Evolutionary conservation across 148 eudicot genomes (phyloP), one percentile per base, ranked within the genome.

Genomic region (Vaccinium myrtillus): DNA sequence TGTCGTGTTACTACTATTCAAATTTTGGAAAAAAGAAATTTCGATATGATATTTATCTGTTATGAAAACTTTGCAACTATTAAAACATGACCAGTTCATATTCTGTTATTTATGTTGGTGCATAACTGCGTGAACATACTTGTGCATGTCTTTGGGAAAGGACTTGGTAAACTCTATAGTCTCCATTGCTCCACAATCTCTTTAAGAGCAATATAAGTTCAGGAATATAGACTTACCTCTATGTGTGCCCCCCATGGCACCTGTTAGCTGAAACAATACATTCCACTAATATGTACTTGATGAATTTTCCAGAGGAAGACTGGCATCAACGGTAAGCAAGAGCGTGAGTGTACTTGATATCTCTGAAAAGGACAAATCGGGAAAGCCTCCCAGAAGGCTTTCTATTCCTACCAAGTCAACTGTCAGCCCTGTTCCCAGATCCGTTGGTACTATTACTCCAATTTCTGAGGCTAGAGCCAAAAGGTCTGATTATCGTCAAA

Each of bases 371-470:
- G 94, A 90, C 59, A 93, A 92, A 80, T 86, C 94, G 21, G 88
- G 89, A n/a, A 94, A 91, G 86, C 96, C 98, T 2, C 92, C 94
- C 18, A 92, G 98, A 83, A 92, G 98, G 90, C 92, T 92, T 39
- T 94, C 98, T 25, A 92, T 89, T 81, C 93, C 95, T 54, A 23
- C 89, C 77, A 95, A 94, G 89, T 70, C 94, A 32, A 76, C 87
- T 70, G 85, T 75, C 53, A 91, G 87, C 83, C 91, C 95, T 80
- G 79, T 82, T 74, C 87, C 88, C 49, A 95, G 84, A 67, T 21
- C 89, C 32, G 58, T 87, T n/a, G 89, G 87, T 75, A 92, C 63
- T 79, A 83, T 87, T 25, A 93, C 97, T 79, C 98, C 97, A 2
- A 91, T 90, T 75, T 93, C 98, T n/a, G 98, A 96, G 86, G 87